Evolutionary conservation across 2,329 filamentous ascomycete species (phyloP), one percentile per base, ranked within the genome.

Genomic region (Ciborinia camelliae): DNA sequence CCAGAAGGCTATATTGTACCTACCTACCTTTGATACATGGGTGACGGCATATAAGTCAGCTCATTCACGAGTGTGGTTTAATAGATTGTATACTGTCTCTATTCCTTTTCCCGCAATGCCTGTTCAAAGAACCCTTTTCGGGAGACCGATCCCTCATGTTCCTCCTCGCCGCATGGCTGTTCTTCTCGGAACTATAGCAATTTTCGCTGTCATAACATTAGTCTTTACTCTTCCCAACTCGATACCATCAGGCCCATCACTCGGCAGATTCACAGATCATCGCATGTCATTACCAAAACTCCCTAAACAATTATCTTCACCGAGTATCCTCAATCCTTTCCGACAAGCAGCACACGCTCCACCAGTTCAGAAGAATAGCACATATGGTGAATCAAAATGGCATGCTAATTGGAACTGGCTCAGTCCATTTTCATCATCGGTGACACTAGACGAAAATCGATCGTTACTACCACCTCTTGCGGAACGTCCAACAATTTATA

Each of bases 321-420:
- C 73, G 30, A 84, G 77, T 70, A 79, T 80, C 26, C 77, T 84
- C 69, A 89, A 88, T 70, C 89, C 88, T 0, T 93, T 94, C 76
- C 83, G 84, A 48, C 84, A 85, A 48, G 84, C 87, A 26, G 83
- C 86, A 14, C 91, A 96, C 75, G 84, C 86, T 67, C 90, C 90
- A 23, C 85, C 88, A 3, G 83, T 87, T 62, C 89, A 93, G 75
- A 85, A 86, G 68, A 91, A 94, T 76, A 93, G 91, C 74, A 90
- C 89, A 6, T 88, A 85, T 74, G 90, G 88, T 58, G 90, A 90
- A 67, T 88, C 90, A 41, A 88, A 87, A 66, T 98, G 94, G 94
- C 91, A 92, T 78, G 88, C 86, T 68, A 88, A 96, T 76, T 96
- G 90, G 87, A 91, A 89, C 75, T 98, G 93, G 92, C 83, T 91